Conservation (phyloP, 192 early-diverging fungal species). For the Coemansia biformis region DNA sequence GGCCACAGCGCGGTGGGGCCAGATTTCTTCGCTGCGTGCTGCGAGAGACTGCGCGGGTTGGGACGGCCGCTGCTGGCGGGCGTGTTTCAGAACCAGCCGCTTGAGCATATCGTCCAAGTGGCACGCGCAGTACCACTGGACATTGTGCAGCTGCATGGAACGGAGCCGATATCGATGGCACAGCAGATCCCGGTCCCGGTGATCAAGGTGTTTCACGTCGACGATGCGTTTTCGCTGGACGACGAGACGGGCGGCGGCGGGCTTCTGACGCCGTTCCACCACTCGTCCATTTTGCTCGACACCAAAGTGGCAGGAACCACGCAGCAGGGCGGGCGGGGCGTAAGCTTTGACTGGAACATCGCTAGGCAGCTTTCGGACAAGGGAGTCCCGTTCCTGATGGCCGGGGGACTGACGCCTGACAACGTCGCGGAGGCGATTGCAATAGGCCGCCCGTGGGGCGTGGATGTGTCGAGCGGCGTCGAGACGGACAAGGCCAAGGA, state of each 20-base stretch:
- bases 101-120: slow-evolving; percentile 68
- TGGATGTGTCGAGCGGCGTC: slow-evolving; percentile 93
- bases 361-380: slow-evolving; percentile 53
- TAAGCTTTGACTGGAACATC: slow-evolving; percentile 82
- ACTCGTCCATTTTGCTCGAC: slow-evolving; percentile 54
- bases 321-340: slow-evolving; percentile 73
- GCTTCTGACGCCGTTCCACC: slow-evolving; percentile 11
- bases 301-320: slow-evolving; percentile 54
- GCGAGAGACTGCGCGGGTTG: not conserved
- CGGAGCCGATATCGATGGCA: slow-evolving; percentile 61
- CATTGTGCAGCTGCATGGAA: slow-evolving; percentile 90
- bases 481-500: slow-evolving; percentile 83
- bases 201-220: slow-evolving; percentile 87
- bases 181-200: slow-evolving; percentile 70
- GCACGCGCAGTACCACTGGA: slow-evolving; percentile 69
- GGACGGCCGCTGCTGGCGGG: slow-evolving; percentile 79
- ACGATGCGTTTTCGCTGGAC: slow-evolving; percentile 49
- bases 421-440: slow-evolving; percentile 76
- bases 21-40: slow-evolving; percentile 28
- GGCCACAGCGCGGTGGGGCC: not conserved
- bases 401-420: slow-evolving; percentile 79
- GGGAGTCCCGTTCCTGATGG: slow-evolving; percentile 74
- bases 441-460: slow-evolving; percentile 69
- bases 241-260: not conserved
- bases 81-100: slow-evolving; percentile 83